These are phyloP conservation scores for Castanospermum australe DNA, from an alignment of 306 rosid genomes.

Conservation along the genomic window DNA sequence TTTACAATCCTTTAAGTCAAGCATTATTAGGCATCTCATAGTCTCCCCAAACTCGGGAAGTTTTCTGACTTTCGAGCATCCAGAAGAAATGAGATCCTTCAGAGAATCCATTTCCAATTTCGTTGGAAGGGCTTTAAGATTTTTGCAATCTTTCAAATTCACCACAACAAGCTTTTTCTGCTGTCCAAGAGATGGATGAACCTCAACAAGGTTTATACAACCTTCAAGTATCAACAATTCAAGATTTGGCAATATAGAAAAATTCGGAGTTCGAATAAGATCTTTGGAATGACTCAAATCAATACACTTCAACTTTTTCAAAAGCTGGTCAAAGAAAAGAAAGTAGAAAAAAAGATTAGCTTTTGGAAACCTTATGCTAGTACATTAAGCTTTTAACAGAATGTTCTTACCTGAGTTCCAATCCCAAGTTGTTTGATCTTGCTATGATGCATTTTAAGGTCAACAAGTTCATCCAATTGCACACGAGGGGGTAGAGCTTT, in stretches of 20 bases:
- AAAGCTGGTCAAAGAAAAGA: neutral
- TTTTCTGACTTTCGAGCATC: neutral
- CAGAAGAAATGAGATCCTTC: neutral
- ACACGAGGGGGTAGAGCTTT: neutral
- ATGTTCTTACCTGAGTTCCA: neutral
- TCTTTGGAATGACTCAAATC: neutral
- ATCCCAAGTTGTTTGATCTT: neutral
- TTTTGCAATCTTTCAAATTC: neutral
- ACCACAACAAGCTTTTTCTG: neutral
- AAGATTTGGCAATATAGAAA: no score
- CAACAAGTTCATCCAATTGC: conserved; percentile 9
- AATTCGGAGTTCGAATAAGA: neutral
- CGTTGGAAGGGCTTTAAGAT: neutral
- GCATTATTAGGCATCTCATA: neutral
- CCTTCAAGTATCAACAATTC: no score
- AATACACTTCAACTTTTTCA: neutral
- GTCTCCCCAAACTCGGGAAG: neutral
- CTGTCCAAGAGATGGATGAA: conserved; percentile 5
- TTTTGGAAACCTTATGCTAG: no score
- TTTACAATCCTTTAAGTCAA: neutral
- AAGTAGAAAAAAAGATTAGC: neutral
- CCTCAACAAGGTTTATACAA: neutral
- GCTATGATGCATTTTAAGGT: neutral
- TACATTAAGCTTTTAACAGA: no score
- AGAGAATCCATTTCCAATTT: conserved; percentile 23